A percentile compares a stretch with the other conserved stretches of the same genome.
These are phyloP conservation scores for Paraphoma chrysanthemicola DNA, from an alignment of 2,329 filamentous ascomycete species.

Conservation along the genomic window DNA sequence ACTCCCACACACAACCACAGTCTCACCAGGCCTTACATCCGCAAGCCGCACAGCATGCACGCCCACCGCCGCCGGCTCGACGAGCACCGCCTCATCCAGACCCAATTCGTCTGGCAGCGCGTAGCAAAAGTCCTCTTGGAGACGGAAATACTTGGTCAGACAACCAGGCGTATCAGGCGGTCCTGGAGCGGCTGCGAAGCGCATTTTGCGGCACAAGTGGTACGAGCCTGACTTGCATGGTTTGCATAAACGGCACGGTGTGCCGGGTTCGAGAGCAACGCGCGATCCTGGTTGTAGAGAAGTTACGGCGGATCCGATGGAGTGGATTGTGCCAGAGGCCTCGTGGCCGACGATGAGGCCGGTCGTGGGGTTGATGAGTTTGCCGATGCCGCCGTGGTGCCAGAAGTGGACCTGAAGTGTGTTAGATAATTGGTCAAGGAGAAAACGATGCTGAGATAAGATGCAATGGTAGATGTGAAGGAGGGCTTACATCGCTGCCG, in stretches of 20 bases:
- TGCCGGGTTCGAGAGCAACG: constrained; percentile 89
- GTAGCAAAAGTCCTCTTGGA: constrained; percentile 90
- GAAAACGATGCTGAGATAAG: not conserved
- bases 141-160: constrained; percentile 86
- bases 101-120: constrained; percentile 83
- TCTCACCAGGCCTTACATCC: constrained; percentile 79
- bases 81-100: constrained; percentile 84
- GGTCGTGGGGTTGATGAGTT: constrained; percentile 78
- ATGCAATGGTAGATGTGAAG: not conserved
- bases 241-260: constrained; percentile 87
- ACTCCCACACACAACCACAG: constrained; percentile 85
- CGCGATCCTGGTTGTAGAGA: constrained; percentile 80
- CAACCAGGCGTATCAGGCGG: constrained; percentile 70
- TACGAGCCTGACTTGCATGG: constrained; percentile 89
- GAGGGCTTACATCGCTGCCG: constrained; percentile 40
- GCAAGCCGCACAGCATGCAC: constrained; percentile 85
- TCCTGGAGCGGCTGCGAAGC: constrained; percentile 88
- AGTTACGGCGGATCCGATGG: constrained; percentile 78
- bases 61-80: constrained; percentile 88
- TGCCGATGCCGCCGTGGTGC: constrained; percentile 91
- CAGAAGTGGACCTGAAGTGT: constrained; percentile 78
- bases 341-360: constrained; percentile 91
- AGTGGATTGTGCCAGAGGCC: constrained; percentile 80
- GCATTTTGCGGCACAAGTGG: constrained; percentile 86
- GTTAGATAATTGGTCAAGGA: not conserved